Conservation (phyloP, 257 asterid species). For the Parsonsia alboflavescens region DNA sequence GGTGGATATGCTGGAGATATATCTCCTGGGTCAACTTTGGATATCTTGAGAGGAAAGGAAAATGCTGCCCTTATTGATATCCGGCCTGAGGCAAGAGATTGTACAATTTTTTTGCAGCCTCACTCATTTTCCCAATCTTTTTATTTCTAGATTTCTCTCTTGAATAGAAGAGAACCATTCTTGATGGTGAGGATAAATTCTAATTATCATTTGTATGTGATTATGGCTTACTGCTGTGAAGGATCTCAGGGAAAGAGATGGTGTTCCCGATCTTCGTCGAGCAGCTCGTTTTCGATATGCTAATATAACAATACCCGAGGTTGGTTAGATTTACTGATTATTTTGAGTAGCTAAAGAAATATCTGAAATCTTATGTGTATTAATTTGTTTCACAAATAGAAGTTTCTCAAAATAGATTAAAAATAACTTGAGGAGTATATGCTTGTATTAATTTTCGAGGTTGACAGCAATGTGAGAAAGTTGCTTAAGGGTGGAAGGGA, state of each 20-base stretch:
- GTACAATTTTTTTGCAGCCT: neutral
- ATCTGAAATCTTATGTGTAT: neutral
- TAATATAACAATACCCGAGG: slow-evolving; percentile 70
- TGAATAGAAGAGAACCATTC: neutral
- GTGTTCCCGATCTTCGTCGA: slow-evolving; percentile 92
- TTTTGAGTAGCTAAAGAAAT: slow-evolving; percentile 7
- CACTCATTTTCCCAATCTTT: neutral
- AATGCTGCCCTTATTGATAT: slow-evolving; percentile 73
- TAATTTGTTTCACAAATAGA: neutral
- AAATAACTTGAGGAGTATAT: neutral
- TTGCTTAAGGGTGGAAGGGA: slow-evolving; percentile 64
- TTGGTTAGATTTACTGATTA: slow-evolving; percentile 24
- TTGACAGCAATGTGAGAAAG: slow-evolving; percentile 56
- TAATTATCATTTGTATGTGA: slow-evolving; percentile 11
- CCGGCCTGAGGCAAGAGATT: slow-evolving; percentile 89
- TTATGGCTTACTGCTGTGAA: slow-evolving; percentile 35
- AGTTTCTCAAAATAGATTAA: neutral
- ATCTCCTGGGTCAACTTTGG: slow-evolving; percentile 63
- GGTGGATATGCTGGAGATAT: slow-evolving; percentile 94
- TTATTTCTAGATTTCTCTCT: neutral
- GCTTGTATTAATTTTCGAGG: slow-evolving; percentile 35
- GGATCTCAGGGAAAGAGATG: slow-evolving; percentile 89
- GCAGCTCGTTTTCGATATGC: slow-evolving; percentile 75
- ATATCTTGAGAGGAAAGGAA: slow-evolving; percentile 64
- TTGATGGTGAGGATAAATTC: neutral